These are phyloP conservation scores for Sporisorium reilianum DNA, from an alignment of 1,284 basidiomycete genomes.

Conservation along the genomic window DNA sequence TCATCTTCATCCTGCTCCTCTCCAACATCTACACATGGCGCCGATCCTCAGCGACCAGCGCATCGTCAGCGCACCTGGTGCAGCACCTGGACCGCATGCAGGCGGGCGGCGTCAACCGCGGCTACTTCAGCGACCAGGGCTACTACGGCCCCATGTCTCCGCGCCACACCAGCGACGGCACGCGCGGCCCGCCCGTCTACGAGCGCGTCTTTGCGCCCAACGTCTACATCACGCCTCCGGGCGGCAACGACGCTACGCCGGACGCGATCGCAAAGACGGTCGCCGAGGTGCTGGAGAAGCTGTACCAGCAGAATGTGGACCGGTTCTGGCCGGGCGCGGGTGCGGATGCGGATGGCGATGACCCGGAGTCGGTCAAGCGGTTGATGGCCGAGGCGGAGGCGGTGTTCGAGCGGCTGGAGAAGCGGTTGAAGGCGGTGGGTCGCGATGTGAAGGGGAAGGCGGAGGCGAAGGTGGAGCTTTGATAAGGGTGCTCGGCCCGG, in stretches of 20 bases:
- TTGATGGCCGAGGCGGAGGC: slow-evolving; percentile 70
- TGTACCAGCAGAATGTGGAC: slow-evolving; percentile 49
- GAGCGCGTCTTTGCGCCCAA: slow-evolving; percentile 45
- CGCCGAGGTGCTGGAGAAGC: slow-evolving; percentile 64
- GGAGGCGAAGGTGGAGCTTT: slow-evolving; percentile 25
- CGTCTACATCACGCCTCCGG: slow-evolving; percentile 46
- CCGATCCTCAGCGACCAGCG: slow-evolving; percentile 1
- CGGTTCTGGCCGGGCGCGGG: neutral
- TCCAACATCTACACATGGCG: slow-evolving; percentile 65
- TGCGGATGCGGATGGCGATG: slow-evolving; percentile 51
- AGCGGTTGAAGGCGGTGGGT: slow-evolving; percentile 47
- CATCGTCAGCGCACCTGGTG: slow-evolving; percentile 14
- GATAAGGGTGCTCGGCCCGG: neutral
- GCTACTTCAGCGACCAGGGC: slow-evolving; percentile 37
- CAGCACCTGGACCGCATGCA: slow-evolving; percentile 31
- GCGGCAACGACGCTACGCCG: slow-evolving; percentile 42
- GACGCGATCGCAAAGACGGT: slow-evolving; percentile 67
- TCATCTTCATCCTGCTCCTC: slow-evolving; percentile 68
- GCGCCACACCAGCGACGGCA: neutral
- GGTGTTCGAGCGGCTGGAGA: slow-evolving; percentile 73
- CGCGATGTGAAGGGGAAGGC: slow-evolving; percentile 2
- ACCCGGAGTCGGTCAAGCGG: slow-evolving; percentile 73
- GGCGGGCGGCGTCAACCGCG: slow-evolving; percentile 29
- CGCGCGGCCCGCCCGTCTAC: slow-evolving; percentile 6
- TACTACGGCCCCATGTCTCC: slow-evolving; percentile 35